phyloP scores from a whole-genome alignment of 345 rosid species.

The Anacardium occidentale region DNA sequence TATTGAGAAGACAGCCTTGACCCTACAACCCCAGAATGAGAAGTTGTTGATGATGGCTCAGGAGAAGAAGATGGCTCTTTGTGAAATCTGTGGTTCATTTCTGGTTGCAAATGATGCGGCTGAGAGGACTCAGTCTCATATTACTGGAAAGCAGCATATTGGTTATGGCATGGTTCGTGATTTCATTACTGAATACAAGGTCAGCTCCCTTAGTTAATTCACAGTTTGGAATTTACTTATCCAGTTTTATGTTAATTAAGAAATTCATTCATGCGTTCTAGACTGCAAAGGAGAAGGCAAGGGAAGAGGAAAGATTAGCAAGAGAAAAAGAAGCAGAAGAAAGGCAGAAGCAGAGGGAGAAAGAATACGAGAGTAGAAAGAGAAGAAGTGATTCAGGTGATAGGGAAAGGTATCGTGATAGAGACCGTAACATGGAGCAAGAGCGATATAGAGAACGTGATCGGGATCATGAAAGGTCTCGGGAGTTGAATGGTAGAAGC shows the following conservation, averaged over 20 bases:
- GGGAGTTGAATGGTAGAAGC: conserved; percentile 55
- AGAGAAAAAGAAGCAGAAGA: conserved; percentile 90
- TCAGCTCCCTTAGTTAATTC: conserved; percentile 29
- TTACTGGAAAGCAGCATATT: conserved; percentile 93
- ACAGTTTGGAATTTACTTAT: not conserved
- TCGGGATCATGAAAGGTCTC: conserved; percentile 56
- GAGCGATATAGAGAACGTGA: conserved; percentile 55
- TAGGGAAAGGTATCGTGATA: conserved; percentile 56
- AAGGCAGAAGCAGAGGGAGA: conserved; percentile 66
- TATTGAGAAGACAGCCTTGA: conserved; percentile 64
- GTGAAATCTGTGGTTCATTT: conserved; percentile 98
- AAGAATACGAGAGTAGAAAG: conserved; percentile 54
- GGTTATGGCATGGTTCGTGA: conserved; percentile 98
- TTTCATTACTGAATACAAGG: conserved; percentile 76
- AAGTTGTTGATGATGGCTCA: conserved; percentile 73
- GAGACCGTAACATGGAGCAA: conserved; percentile 58
- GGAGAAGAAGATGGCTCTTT: conserved; percentile 95
- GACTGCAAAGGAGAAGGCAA: conserved; percentile 82
- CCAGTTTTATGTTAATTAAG: conserved; percentile 16
- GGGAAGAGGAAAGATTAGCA: conserved; percentile 73
- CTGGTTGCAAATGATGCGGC: conserved; percentile 93
- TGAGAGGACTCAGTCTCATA: conserved; percentile 97
- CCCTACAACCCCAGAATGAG: conserved; percentile 68
- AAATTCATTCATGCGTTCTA: conserved; percentile 32
- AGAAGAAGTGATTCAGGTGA: conserved; percentile 74